Evolutionary conservation across 768 basidiomycete species (phyloP), one percentile per base, ranked within the genome.

Genomic region (Mycena maculata): DNA sequence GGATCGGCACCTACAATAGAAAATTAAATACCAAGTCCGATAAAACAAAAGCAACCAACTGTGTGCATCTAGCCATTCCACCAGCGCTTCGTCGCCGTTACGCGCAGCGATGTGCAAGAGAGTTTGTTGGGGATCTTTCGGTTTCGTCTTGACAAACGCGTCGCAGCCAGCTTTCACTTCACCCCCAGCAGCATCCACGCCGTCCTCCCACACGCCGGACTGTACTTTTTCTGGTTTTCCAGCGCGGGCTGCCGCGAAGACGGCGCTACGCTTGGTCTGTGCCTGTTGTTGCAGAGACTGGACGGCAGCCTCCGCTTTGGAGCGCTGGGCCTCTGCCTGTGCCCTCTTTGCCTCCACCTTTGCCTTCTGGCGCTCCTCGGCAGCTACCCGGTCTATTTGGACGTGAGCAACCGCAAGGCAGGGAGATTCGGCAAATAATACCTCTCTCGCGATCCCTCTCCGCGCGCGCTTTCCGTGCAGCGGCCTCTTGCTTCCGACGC

Each of bases 31-130:
- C 18, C 27, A 42, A 60, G 61, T 70, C 33, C 69, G 70, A 71
- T 53, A 66, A 74, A 73, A 75, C 69, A 57, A 60, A 57, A 69
- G 42, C 60, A 55, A 77, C 88, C 71, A 71, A 92, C 92, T 87
- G 74, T 93, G 92, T 6, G 85, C 81, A 77, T 90, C 86, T 15
- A 94, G 84, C 91, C 92, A 93, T 70, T 86, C 76, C 10, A 91
- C 83, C 58, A 94, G 77, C 23, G 84, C 85, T 9, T 77, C 70
- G 77, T 93, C 85, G 12, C 88, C 89, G 60, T 82, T 79, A 60
- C 75, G 78, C 3, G 85, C 82, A 55, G 87, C 88, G 62, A 94
- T 90, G 71, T 93, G 92, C 59, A 90, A 76, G 13, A 94, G 79
- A 41, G 91, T 91, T 77, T 93, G 88, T 68, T 80, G 78, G n/a